Base-by-base conservation (phyloP, 352 stramenopile species). In the Globisporangium paddicum region DNA sequence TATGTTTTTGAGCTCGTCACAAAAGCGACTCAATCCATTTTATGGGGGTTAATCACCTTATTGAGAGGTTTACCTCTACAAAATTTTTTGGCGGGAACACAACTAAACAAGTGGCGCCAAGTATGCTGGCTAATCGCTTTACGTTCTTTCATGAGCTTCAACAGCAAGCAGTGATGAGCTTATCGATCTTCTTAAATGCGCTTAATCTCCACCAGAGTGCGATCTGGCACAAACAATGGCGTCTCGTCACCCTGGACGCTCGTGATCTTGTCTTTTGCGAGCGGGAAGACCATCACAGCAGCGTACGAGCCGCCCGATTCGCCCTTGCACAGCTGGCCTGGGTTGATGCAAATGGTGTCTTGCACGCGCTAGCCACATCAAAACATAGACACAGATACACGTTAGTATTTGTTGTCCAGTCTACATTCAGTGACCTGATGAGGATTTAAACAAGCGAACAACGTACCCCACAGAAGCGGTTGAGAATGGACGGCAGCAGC, bases 341-440 rank as follows among this genome's bases (percentile, higher is more conserved):
- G 96, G 71, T 99, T 99, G 48, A 99, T 71, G 63, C 95, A 96
- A 30, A 99, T 86, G 23, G 88, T 96, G 53, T 96, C 87, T 63
- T 94, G 75, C 26, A 98, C 73, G 21, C 92, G 75, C 72, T 96
- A 87, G 26, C 50, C 52, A 49, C n/a, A 34, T 49, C 25, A 38
- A 30, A 54, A 57, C 72, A 61, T n/a, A 37, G 47, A 26, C 35
- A 48, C 48, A 34, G 41, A 6, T 32, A 19, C 14, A n/a, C 23
- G 25, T 41, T 5, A 56, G 55, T 25, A 10, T 19, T 19, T 2
- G 34, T 14, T 38, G 8, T 10, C 34, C 16, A 10, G 28, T 8
- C 13, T 38, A 11, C 13, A 38, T 10, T 38, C 34, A 38, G 35
- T 41, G 11, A 41, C 18, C 42, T 13, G 25, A 26, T 38, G 5